Evolutionary conservation across 257 asterid genomes (phyloP).

Genomic region (Rubia yunnanensis): DNA sequence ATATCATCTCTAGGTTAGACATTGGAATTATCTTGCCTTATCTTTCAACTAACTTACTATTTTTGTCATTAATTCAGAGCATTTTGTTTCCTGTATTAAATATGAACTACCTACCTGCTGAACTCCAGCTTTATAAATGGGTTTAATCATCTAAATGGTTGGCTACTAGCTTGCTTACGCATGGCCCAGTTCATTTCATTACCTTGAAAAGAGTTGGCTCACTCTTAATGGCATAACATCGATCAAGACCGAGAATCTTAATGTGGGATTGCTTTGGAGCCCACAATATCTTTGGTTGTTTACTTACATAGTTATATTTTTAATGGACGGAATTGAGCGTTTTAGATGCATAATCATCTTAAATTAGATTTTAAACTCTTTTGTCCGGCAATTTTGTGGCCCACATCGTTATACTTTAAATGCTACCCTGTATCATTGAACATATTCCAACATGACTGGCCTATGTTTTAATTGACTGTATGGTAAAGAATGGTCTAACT

Average conservation of each 20-base stretch:
- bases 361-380: neutral
- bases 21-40: neutral
- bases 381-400: neutral
- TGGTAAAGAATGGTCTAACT: neutral
- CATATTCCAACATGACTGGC: neutral
- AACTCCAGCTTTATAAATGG: neutral
- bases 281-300: neutral
- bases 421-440: neutral
- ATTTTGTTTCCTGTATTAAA: neutral
- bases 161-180: neutral
- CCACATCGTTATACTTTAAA: neutral
- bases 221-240: neutral
- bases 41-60: neutral
- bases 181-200: neutral
- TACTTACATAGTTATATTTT: too few relatives aligned
- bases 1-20: neutral
- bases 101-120: neutral
- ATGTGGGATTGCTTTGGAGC: neutral
- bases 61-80: neutral
- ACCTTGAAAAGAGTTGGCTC: neutral
- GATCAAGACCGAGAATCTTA: neutral
- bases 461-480: neutral
- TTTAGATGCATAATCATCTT: neutral
- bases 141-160: neutral
- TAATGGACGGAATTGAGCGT: neutral